Evolutionary conservation across 2,329 filamentous ascomycete genomes (phyloP).

Genomic region (Hypoxylon sp.): DNA sequence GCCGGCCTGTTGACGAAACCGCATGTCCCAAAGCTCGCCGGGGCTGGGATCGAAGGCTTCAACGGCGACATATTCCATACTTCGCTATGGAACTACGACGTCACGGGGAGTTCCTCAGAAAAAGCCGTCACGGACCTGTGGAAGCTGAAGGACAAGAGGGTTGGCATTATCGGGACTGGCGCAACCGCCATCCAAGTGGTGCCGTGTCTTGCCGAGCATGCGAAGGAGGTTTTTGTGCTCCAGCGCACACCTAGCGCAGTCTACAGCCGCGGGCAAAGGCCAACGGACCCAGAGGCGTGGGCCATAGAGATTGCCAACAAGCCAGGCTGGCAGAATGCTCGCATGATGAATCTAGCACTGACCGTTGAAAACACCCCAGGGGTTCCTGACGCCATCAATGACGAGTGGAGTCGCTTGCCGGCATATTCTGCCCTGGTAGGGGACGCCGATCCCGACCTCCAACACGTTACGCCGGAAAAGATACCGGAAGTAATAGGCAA

Average conservation of each 20-base stretch:
- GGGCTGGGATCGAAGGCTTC: slow-evolving; percentile 51
- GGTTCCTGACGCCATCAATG: slow-evolving; percentile 54
- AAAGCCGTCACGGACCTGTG: slow-evolving; percentile 49
- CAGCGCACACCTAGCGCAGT: slow-evolving; percentile 58
- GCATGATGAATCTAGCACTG: slow-evolving; percentile 54
- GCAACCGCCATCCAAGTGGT: slow-evolving; percentile 57
- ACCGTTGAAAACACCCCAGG: slow-evolving; percentile 49
- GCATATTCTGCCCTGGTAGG: slow-evolving; percentile 51
- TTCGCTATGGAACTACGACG: slow-evolving; percentile 54
- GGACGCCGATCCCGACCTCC: slow-evolving; percentile 46
- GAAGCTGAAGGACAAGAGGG: slow-evolving; percentile 55
- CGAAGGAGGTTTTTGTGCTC: slow-evolving; percentile 62
- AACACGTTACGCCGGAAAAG: slow-evolving; percentile 47
- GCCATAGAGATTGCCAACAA: slow-evolving; percentile 45
- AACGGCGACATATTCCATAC: slow-evolving; percentile 55
- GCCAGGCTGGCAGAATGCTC: slow-evolving; percentile 59
- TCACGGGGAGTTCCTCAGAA: slow-evolving; percentile 52
- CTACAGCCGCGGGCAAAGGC: slow-evolving; percentile 37
- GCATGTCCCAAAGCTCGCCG: slow-evolving; percentile 52
- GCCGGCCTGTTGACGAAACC: slow-evolving; percentile 52
- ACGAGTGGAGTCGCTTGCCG: slow-evolving; percentile 56
- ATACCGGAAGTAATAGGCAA: slow-evolving; percentile 48
- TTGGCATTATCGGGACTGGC: slow-evolving; percentile 60
- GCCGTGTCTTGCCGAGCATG: slow-evolving; percentile 55
- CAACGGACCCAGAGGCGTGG: slow-evolving; percentile 52